Percentiles rank a stretch among this genome's conserved stretches.
Conservation (phyloP, 805 yeast genomes). For the Ogataea henricii region DNA sequence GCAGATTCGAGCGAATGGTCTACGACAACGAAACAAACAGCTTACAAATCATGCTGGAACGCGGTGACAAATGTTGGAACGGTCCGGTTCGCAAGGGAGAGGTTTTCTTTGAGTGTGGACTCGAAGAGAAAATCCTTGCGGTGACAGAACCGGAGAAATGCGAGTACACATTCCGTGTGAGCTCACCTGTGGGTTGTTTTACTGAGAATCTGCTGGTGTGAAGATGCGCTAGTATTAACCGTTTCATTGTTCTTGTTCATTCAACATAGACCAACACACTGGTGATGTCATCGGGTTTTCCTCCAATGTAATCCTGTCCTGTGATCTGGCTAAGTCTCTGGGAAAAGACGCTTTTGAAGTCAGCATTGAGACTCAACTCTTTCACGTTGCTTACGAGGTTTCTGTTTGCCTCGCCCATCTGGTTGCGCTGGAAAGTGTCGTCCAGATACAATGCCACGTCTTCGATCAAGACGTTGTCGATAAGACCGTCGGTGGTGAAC, state of each 20-base stretch:
- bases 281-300: constrained; percentile 95
- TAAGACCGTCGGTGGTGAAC: constrained; percentile 92
- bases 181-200: constrained; percentile 49
- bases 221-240: neutral
- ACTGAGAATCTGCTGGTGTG: constrained; percentile 16
- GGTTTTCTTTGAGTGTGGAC: constrained; percentile 69
- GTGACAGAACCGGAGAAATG: constrained; percentile 92
- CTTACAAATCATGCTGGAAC: constrained; percentile 39
- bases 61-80: constrained; percentile 90
- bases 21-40: constrained; percentile 15
- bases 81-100: constrained; percentile 81
- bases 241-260: constrained; percentile 13
- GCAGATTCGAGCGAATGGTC: constrained; percentile 36
- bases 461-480: constrained; percentile 75
- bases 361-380: constrained; percentile 67
- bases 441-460: constrained; percentile 71
- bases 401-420: constrained; percentile 50
- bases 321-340: constrained; percentile 68
- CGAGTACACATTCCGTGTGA: constrained; percentile 59
- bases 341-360: constrained; percentile 83
- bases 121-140: constrained; percentile 50
- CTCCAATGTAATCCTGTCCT: constrained; percentile 77
- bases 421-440: constrained; percentile 46
- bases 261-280: constrained; percentile 70
- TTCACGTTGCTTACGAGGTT: constrained; percentile 68